These are phyloP conservation scores for Isoetes engelmannii DNA, from an alignment of 83 land plant species.

Conservation along the genomic window DNA sequence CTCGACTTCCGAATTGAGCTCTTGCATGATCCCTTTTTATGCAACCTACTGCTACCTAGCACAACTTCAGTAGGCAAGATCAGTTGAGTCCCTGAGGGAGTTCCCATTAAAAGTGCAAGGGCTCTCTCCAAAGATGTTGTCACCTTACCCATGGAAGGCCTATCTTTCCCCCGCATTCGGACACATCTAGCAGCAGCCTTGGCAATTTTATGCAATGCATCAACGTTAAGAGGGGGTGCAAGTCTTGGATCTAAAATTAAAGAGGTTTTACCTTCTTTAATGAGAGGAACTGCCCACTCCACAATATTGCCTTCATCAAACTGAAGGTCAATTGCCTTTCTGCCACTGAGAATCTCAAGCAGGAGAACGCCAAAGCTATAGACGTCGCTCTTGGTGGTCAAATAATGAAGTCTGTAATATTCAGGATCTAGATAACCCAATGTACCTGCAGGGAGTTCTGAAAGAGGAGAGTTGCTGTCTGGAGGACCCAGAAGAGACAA, in stretches of 20 bases:
- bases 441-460: slow-evolving; percentile 85
- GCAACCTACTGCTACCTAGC: slow-evolving; percentile 65
- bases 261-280: slow-evolving; percentile 47
- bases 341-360: slow-evolving; percentile 63
- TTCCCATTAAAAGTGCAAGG: slow-evolving; percentile 76
- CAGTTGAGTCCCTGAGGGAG: slow-evolving; percentile 63
- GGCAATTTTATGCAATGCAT: slow-evolving; percentile 60
- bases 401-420: slow-evolving; percentile 76
- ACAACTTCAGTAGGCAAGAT: slow-evolving; percentile 82
- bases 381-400: slow-evolving; percentile 81
- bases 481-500: slow-evolving; percentile 69
- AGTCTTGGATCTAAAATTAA: slow-evolving; percentile 52
- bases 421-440: slow-evolving; percentile 86
- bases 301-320: slow-evolving; percentile 73
- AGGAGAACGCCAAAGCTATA: slow-evolving; percentile 90
- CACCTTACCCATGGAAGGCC: slow-evolving; percentile 88
- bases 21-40: slow-evolving; percentile 54
- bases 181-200: slow-evolving; percentile 71
- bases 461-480: slow-evolving; percentile 61
- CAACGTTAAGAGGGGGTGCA: slow-evolving; percentile 49
- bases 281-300: slow-evolving; percentile 86
- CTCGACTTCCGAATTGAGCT: slow-evolving; percentile 45
- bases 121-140: slow-evolving; percentile 75
- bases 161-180: slow-evolving; percentile 76
- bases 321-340: slow-evolving; percentile 78